Percentiles rank a stretch among this genome's conserved stretches.
These are phyloP conservation scores for Aureobasidium zeae DNA, from an alignment of 2,329 filamentous ascomycete genomes.

Conservation along the genomic window DNA sequence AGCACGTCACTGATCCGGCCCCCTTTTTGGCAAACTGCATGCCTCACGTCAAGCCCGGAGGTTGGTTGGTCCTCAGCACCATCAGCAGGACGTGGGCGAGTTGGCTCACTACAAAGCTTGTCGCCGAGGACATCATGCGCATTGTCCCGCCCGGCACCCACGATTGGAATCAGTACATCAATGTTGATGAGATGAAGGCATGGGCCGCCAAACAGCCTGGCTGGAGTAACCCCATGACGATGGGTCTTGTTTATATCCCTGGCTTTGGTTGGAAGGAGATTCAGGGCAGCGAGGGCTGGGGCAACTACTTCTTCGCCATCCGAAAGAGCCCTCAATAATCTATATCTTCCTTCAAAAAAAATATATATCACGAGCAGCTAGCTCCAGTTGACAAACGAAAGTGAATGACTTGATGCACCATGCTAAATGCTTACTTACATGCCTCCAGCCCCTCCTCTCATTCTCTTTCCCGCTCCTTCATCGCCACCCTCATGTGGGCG, in stretches of 20 bases:
- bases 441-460: constrained; percentile 20
- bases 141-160: constrained; percentile 91
- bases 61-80: constrained; percentile 87
- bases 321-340: constrained; percentile 39
- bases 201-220: constrained; percentile 37
- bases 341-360: background rate
- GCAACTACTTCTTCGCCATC: constrained; percentile 94
- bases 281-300: constrained; percentile 68
- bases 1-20: constrained; percentile 73
- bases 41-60: constrained; percentile 74
- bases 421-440: background rate
- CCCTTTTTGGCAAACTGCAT: constrained; percentile 64
- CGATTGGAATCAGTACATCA: constrained; percentile 94
- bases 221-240: constrained; percentile 56
- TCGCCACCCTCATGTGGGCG: constrained; percentile 26
- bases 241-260: constrained; percentile 85
- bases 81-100: constrained; percentile 83
- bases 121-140: constrained; percentile 77
- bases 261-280: constrained; percentile 85
- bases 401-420: background rate
- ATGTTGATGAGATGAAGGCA: constrained; percentile 61
- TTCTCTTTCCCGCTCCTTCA: constrained; percentile 26
- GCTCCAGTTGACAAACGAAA: constrained; percentile 2
- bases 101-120: constrained; percentile 84
- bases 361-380: background rate